phyloP scores from a whole-genome alignment of 768 basidiomycete genomes.

The Leccinum olivaceopallidum region DNA sequence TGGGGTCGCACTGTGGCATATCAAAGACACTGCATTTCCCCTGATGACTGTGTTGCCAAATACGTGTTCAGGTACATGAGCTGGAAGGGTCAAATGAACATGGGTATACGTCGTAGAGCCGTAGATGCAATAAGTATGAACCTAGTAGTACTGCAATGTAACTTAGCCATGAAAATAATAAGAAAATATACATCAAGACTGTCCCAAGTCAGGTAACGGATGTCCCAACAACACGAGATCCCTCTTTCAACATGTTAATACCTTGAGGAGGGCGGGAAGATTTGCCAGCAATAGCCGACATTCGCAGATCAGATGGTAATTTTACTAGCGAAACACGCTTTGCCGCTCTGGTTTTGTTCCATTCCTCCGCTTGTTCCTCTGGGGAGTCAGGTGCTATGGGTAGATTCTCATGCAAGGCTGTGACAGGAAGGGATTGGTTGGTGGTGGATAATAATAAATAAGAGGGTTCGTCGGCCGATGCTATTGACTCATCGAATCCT shows the following conservation, averaged over 20 bases:
- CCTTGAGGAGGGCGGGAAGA: conserved; percentile 10
- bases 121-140: conserved; percentile 11
- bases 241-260: conserved; percentile 11
- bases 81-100: conserved; percentile 1
- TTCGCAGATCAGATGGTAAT: conserved; percentile 56
- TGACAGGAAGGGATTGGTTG: conserved; percentile 22
- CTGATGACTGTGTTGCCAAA: neutral
- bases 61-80: neutral
- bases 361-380: conserved; percentile 82
- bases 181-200: conserved; percentile 7
- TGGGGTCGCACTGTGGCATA: neutral
- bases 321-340: conserved; percentile 83
- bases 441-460: conserved; percentile 22
- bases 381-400: conserved; percentile 46
- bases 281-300: conserved; percentile 24
- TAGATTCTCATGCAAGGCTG: conserved; percentile 45
- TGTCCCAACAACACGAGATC: conserved; percentile 3
- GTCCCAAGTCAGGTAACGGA: conserved; percentile 6
- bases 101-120: conserved; percentile 6
- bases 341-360: conserved; percentile 83
- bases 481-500: conserved; percentile 31
- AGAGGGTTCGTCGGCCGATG: conserved; percentile 30
- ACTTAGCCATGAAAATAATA: conserved; percentile 3
- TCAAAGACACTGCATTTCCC: conserved; percentile 3
- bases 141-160: conserved; percentile 3